Evolutionary conservation across 1,284 basidiomycete species (phyloP), one percentile per base, ranked within the genome.

Genomic region (Irpex lacteus): DNA sequence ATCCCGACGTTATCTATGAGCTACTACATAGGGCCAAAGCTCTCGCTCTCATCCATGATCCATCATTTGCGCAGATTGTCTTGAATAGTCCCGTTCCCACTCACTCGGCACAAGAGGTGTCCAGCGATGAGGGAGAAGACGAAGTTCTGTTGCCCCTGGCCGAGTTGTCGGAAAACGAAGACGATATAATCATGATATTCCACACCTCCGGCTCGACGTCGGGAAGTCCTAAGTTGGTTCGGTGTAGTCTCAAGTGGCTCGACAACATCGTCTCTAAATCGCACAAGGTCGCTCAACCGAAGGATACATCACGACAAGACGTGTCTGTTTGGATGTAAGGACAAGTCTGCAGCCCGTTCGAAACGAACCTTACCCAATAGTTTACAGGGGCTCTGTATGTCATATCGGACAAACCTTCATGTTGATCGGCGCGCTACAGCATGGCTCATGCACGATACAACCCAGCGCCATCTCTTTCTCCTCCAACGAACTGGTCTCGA

Each of bases 151-250:
- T 63, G 67, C 73, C 64, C 68, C 76, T 62, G 68, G 81, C 37
- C 71, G 72, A 34, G 74, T 85, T 58, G 74, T 74, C 65, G 68
- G 72, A 60, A 72, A 78, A 66, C 18, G 67, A 64, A n/a, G 59
- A 64, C 63, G 79, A 82, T 58, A 77, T 78, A 5, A 81, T 81
- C 37, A 87, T 90, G 76, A 78, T 90, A 62, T 90, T 89, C 78
- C 89, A 91, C 72, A 90, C 89, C 8, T 87, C 85, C 61, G 89
- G 89, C 13, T 89, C 88, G 47, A 90, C 89, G 13, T 90, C 88
- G 21, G 88, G 89, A 50, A 86, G 82, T 70, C 89, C 89, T 0
- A 91, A 90, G 70, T 82, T 91, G 38, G 85, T 91, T 0, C 88
- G 85, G 8, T 87, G 87, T 74, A 86, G 74, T 70, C 83, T 82